Evolutionary conservation across 2,329 filamentous ascomycete species (phyloP).

Genomic region (Acarospora socialis): DNA sequence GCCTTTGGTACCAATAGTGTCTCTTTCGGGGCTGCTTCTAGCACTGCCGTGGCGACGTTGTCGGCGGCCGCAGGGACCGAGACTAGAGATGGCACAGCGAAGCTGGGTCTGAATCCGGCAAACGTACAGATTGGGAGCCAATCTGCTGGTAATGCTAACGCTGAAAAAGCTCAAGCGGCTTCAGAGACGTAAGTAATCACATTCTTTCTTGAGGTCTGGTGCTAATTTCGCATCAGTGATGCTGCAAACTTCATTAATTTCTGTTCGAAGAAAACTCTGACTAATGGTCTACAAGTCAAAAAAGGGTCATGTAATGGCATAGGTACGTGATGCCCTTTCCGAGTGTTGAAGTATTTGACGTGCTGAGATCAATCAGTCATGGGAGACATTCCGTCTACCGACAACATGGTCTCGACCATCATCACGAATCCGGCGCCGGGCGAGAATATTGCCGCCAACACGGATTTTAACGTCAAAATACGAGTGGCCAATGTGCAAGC

Average conservation of each 20-base stretch:
- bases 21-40: no score
- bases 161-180: slow-evolving; percentile 27
- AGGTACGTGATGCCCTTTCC: slow-evolving; percentile 18
- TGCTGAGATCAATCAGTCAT: slow-evolving; percentile 36
- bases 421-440: slow-evolving; percentile 33
- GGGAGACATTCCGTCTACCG: slow-evolving; percentile 38
- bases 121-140: slow-evolving; percentile 31
- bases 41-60: slow-evolving; percentile 7
- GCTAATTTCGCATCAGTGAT: slow-evolving; percentile 24
- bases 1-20: no score
- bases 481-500: slow-evolving; percentile 36
- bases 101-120: slow-evolving; percentile 22
- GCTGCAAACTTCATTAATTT: slow-evolving; percentile 47
- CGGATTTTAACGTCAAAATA: slow-evolving; percentile 34
- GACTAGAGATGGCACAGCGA: background rate
- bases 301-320: slow-evolving; percentile 43
- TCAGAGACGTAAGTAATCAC: slow-evolving; percentile 30
- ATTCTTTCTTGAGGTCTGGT: background rate
- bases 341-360: slow-evolving; percentile 8
- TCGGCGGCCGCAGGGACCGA: background rate
- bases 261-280: slow-evolving; percentile 39
- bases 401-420: slow-evolving; percentile 42
- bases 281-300: slow-evolving; percentile 39
- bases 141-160: slow-evolving; percentile 19
- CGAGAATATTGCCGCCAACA: slow-evolving; percentile 25